Base-by-base conservation (phyloP, 192 early-diverging fungal genomes). In the Anaeromyces robustus region DNA sequence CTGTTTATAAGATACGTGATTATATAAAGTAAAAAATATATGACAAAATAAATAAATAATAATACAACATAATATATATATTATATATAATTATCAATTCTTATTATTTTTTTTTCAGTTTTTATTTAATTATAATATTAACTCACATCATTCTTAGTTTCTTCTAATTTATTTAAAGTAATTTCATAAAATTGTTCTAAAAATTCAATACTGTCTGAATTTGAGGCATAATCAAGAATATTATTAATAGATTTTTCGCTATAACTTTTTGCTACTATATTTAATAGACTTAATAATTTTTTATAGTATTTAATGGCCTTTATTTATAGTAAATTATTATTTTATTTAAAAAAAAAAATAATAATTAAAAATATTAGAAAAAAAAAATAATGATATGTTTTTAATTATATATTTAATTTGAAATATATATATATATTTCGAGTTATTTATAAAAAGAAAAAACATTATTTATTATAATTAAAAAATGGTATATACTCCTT, bases 221-320 rank as follows among this genome's bases (percentile, higher is more conserved):
- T 85, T 12, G 94, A 92, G 16, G 94, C 89, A 80, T 88, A 92
- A 82, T 96, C 95, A 77, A 96, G 84, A 80, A 95, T 95, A 82
- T 93, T 94, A 86, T 96, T 96, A 84, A 96, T 95, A 80, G 89
- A 91, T 87, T 96, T 96, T 83, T 96, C 95, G 80, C 92, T 92
- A 78, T 95, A 92, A 85, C 95, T 96, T 43, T 92, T 88, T 12
- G 95, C 92, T 29, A 95, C 94, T 4, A 93, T 92, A 2, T 88
- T 92, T 34, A 90, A 90, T 82, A 94, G 94, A 2, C 89, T 91
- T 28, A 96, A 84, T 9, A 96, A 86, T 79, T 93, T 84, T 18
- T 89, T 81, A 84, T 96, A 96, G 81, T 93, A 89, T 68, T 86
- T 82, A 14, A 95, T 83, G 0, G 92, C 92, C 94, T 94, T 85